Base-by-base conservation (phyloP, 192 early-diverging fungal species). In the Rhizophagus clarus region DNA sequence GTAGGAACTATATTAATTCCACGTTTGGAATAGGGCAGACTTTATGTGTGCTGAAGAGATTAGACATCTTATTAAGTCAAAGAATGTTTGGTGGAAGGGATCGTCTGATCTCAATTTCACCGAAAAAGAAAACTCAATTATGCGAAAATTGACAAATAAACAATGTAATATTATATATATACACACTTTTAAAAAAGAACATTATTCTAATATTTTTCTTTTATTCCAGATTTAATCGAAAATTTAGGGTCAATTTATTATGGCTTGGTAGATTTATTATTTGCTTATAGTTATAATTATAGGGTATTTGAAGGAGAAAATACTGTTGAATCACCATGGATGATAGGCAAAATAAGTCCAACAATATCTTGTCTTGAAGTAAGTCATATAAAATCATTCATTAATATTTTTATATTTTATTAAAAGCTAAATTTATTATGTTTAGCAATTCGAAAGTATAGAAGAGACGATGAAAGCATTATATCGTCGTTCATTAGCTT, bases 321-420 rank as follows among this genome's bases (percentile, higher is more conserved):
- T 70, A 97, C 89, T 8, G 93, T 97, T 2, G 98, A 98, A 77
- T 95, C 95, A 0, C 89, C 89, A 17, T 98, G 98, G 97, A 94
- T 94, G 0, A 91, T 99, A 45, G 93, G 93, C 47, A 97, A 92
- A 68, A 76, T 98, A 14, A 93, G 92, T 32, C 80, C 95, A 0
- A 90, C 91, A 0, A 84, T 98, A 22, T 91, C 96, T 0, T 92
- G 89, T 63, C 88, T 98, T 60, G 97, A 97, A 73, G 91, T 88
- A 82, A 74, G 64, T 47, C n/a, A 10, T 3, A 29, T 64, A 29
- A 31, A 10, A 20, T 64, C 0, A 63, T 64, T 64, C 3, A 28
- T 14, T 31, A 64, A 28, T 64, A 64, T 64, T 28, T 28, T 29
- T 28, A 24, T 26, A 31, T 24, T 63, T 72, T 34, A 70, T 70